A percentile compares a stretch with the other conserved stretches of the same genome.
phyloP scores from a whole-genome alignment of 2,329 filamentous ascomycete genomes.

The Paecilomyces niveus region DNA sequence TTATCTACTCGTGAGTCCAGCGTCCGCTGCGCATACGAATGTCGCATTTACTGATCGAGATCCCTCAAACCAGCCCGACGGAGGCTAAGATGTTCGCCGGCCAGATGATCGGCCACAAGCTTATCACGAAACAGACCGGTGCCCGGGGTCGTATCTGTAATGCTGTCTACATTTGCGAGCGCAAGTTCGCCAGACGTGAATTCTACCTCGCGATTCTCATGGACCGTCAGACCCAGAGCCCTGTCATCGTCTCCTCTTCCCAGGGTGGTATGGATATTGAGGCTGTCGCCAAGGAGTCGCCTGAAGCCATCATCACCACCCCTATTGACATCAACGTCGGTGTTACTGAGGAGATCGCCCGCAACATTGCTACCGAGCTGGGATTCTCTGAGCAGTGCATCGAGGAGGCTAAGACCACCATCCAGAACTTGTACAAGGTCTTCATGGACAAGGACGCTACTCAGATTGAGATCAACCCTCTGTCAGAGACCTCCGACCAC shows the following conservation, averaged over 20 bases:
- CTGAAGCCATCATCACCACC: conserved; percentile 90
- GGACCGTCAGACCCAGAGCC: conserved; percentile 85
- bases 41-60: background rate
- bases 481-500: conserved; percentile 97
- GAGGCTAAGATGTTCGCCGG: conserved; percentile 95
- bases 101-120: conserved; percentile 99
- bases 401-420: conserved; percentile 88
- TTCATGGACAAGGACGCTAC: conserved; percentile 98
- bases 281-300: conserved; percentile 94
- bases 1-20: conserved; percentile 78
- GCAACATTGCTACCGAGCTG: conserved; percentile 80
- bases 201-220: conserved; percentile 99
- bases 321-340: conserved; percentile 89
- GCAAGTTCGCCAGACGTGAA: conserved; percentile 97
- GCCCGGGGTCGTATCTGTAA: conserved; percentile 89
- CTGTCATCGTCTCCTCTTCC: conserved; percentile 94
- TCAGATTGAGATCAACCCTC: conserved; percentile 99
- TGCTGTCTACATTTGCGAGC: conserved; percentile 97
- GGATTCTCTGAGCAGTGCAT: conserved; percentile 98
- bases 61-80: conserved; percentile 53
- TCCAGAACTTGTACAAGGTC: conserved; percentile 98
- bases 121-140: conserved; percentile 99
- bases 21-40: background rate
- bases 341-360: conserved; percentile 91
- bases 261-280: conserved; percentile 99